Evolutionary conservation across 164 flowering plant species (phyloP).

Genomic region (Berberis vulgaris): DNA sequence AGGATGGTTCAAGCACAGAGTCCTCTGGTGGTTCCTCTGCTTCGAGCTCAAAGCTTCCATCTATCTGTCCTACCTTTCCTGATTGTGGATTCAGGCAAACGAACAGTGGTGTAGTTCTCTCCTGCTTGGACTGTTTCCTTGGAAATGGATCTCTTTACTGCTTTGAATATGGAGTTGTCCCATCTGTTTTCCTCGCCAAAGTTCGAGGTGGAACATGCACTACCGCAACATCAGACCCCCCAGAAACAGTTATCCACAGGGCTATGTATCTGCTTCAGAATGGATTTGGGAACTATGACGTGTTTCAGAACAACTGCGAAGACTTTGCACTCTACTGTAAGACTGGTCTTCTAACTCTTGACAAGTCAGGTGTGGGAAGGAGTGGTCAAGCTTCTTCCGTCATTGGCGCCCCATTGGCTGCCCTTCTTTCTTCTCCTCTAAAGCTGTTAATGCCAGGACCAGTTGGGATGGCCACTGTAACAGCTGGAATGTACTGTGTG

Average conservation of each 20-base stretch:
- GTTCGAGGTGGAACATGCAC: slow-evolving; percentile 98
- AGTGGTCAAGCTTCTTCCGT: slow-evolving; percentile 91
- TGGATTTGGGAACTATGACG: slow-evolving; percentile 89
- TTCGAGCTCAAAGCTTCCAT: slow-evolving; percentile 23
- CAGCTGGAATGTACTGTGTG: slow-evolving; percentile 92
- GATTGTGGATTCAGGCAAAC: slow-evolving; percentile 92
- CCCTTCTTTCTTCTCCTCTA: slow-evolving; percentile 78
- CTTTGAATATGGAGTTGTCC: slow-evolving; percentile 74
- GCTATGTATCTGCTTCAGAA: slow-evolving; percentile 95
- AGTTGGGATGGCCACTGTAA: slow-evolving; percentile 67
- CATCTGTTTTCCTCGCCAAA: slow-evolving; percentile 66
- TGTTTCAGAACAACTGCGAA: slow-evolving; percentile 90
- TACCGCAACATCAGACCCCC: slow-evolving; percentile 70
- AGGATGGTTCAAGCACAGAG: slow-evolving; percentile 18
- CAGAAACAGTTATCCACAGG: slow-evolving; percentile 63
- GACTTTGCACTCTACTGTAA: slow-evolving; percentile 92
- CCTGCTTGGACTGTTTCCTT: slow-evolving; percentile 93
- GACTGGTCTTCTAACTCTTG: slow-evolving; percentile 74
- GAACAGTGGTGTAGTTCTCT: slow-evolving; percentile 77
- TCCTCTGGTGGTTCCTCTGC: slow-evolving; percentile 23
- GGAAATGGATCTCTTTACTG: slow-evolving; percentile 59
- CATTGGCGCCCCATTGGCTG: slow-evolving; percentile 92
- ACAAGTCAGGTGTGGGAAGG: slow-evolving; percentile 62
- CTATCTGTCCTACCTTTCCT: slow-evolving; percentile 63
- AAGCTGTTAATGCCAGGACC: slow-evolving; percentile 77